Conservation (phyloP, 2,329 filamentous ascomycete species). For the Xylariomycetidae sp. region DNA sequence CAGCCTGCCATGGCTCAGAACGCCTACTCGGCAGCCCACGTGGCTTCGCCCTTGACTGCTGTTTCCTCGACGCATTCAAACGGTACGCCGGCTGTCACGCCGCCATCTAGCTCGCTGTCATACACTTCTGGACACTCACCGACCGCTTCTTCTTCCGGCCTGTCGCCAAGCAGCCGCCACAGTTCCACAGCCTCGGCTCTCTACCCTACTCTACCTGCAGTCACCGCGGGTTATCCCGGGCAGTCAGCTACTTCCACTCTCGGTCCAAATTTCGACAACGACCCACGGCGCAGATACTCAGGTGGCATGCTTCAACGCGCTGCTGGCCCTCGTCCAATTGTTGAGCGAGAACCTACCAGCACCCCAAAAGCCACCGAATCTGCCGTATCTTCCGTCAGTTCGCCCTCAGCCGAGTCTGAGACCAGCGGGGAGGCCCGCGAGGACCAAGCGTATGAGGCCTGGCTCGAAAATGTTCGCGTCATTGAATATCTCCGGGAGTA, state of each 20-base stretch:
- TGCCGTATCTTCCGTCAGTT: conserved; percentile 41
- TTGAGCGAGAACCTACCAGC: conserved; percentile 32
- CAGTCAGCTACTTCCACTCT: conserved; percentile 68
- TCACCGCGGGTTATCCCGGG: conserved; percentile 63
- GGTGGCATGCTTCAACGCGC: conserved; percentile 63
- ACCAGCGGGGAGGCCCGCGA: conserved; percentile 46
- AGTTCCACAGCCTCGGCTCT: conserved; percentile 57
- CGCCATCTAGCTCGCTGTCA: conserved; percentile 69
- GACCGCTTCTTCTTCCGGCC: conserved; percentile 62
- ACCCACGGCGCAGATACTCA: conserved; percentile 61
- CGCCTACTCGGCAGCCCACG: conserved; percentile 47
- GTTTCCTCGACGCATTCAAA: conserved; percentile 50
- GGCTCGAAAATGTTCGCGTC: conserved; percentile 62
- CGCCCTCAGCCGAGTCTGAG: conserved; percentile 53
- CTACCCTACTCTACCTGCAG: conserved; percentile 71
- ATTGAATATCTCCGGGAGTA: conserved; percentile 59
- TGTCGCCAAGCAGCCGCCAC: conserved; percentile 63
- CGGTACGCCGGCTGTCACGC: conserved; percentile 73
- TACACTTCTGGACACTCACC: conserved; percentile 77
- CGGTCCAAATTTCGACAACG: conserved; percentile 60
- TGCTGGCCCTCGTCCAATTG: conserved; percentile 36
- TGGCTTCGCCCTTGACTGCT: conserved; percentile 56
- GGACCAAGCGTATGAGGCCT: conserved; percentile 58
- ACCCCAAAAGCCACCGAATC: conserved; percentile 42
- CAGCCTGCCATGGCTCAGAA: conserved; percentile 29